Percentiles rank a stretch among this genome's conserved stretches.
These are phyloP conservation scores for Cymbidium sinense DNA, from an alignment of 106 monocot species.

Conservation along the genomic window DNA sequence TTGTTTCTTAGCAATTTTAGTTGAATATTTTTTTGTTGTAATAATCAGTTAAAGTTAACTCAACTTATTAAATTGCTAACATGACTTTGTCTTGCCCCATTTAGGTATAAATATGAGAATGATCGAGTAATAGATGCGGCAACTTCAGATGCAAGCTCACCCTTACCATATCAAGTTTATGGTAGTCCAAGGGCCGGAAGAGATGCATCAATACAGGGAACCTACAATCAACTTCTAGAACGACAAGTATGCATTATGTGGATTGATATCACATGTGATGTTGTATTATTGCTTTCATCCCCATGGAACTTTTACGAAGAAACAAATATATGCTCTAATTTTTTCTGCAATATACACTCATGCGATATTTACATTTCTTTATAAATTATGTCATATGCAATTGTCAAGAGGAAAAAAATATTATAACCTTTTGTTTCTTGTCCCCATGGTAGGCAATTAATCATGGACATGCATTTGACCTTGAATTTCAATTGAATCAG, in stretches of 20 bases:
- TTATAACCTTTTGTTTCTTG: no score
- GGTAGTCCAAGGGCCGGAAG: slow-evolving; percentile 57
- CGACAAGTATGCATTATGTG: slow-evolving; percentile 55
- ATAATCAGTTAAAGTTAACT: neutral
- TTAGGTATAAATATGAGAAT: slow-evolving; percentile 92
- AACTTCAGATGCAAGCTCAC: slow-evolving; percentile 72
- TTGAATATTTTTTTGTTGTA: neutral
- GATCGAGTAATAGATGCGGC: slow-evolving; percentile 72
- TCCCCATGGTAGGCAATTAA: no score
- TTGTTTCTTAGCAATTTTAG: neutral
- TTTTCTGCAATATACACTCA: neutral
- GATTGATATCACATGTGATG: neutral
- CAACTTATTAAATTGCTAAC: neutral
- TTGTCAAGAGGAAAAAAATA: neutral
- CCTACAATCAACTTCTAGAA: slow-evolving; percentile 91
- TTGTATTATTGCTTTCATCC: neutral
- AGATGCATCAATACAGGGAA: slow-evolving; percentile 55
- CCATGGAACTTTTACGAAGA: neutral
- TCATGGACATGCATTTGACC: no score
- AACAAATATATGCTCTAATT: neutral
- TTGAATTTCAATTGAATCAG: no score
- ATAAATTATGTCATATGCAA: neutral
- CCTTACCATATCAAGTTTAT: slow-evolving; percentile 83
- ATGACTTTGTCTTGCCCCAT: slow-evolving; percentile 7
- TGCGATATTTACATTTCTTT: neutral